Conservation (phyloP, 768 basidiomycete species). For the Boletus speciosus region DNA sequence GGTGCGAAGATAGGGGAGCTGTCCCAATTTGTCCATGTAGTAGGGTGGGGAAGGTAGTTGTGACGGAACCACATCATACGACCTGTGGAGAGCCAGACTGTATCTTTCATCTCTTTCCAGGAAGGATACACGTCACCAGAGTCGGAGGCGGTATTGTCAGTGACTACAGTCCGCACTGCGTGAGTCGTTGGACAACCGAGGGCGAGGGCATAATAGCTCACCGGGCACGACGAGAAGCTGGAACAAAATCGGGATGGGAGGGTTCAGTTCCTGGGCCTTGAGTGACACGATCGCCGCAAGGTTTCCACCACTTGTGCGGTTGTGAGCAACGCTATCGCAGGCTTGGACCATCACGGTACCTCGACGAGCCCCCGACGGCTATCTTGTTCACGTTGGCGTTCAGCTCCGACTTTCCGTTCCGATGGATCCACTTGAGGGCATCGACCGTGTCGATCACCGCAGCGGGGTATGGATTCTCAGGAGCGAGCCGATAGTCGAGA, state of each 20-base stretch:
- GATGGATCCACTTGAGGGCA: conserved; percentile 57
- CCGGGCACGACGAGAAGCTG: conserved; percentile 66
- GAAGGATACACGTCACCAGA: conserved; percentile 37
- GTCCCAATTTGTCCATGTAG: conserved; percentile 62
- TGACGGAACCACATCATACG: conserved; percentile 72
- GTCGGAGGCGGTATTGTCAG: conserved; percentile 60
- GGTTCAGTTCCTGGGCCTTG: conserved; percentile 49
- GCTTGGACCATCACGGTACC: conserved; percentile 33
- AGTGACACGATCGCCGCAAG: conserved; percentile 63
- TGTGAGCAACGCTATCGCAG: background rate
- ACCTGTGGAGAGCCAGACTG: conserved; percentile 55
- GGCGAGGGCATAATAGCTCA: conserved; percentile 8
- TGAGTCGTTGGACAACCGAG: background rate
- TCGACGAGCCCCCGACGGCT: conserved; percentile 70
- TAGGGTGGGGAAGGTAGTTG: conserved; percentile 61
- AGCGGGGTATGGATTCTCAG: conserved; percentile 67
- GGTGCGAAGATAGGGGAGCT: conserved; percentile 72
- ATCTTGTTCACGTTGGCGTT: conserved; percentile 50
- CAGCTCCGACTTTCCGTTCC: conserved; percentile 44
- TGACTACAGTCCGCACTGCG: conserved; percentile 34
- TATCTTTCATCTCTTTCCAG: conserved; percentile 56
- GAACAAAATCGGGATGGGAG: conserved; percentile 55
- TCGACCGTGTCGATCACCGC: conserved; percentile 72
- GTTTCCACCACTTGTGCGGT: conserved; percentile 56
- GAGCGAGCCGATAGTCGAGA: conserved; percentile 70